These are phyloP conservation scores for Pythium folliculosum DNA, from an alignment of 352 stramenopile genomes.

Conservation along the genomic window DNA sequence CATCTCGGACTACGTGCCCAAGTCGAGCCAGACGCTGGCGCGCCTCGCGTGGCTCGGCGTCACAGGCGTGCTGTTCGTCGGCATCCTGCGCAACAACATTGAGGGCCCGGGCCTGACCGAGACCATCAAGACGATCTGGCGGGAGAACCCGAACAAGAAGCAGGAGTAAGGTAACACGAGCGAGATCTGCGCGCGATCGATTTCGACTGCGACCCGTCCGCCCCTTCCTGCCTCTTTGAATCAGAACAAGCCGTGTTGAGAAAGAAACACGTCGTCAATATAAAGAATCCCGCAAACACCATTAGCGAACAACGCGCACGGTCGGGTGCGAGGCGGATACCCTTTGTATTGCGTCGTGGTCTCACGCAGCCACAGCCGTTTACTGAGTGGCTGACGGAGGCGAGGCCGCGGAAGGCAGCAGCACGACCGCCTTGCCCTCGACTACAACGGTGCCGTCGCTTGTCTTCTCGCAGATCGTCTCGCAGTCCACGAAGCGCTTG, in stretches of 20 bases:
- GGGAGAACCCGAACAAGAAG: conserved; percentile 74
- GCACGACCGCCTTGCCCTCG: conserved; percentile 65
- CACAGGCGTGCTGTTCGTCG: conserved; percentile 80
- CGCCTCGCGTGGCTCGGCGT: conserved; percentile 72
- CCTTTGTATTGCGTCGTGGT: no score
- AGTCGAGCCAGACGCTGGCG: conserved; percentile 54
- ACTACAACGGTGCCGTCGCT: conserved; percentile 55
- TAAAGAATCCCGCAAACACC: conserved; percentile 5
- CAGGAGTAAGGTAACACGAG: conserved; percentile 32
- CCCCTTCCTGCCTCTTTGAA: neutral
- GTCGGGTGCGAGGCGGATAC: no score
- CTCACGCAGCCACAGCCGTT: neutral
- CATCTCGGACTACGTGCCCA: conserved; percentile 94
- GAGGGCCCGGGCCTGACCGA: conserved; percentile 84
- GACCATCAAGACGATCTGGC: conserved; percentile 87
- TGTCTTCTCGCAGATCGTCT: conserved; percentile 61
- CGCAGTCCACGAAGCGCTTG: conserved; percentile 76
- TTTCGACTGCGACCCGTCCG: neutral
- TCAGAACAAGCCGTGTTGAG: neutral
- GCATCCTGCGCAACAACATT: conserved; percentile 83
- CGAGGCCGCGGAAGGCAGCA: conserved; percentile 36
- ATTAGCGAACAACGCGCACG: no score
- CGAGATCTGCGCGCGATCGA: neutral
- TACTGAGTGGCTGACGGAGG: neutral
- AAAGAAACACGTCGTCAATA: conserved; percentile 7